Evolutionary conservation across 208 protist genomes (phyloP).

Genomic region (Leishmania aethiopica): DNA sequence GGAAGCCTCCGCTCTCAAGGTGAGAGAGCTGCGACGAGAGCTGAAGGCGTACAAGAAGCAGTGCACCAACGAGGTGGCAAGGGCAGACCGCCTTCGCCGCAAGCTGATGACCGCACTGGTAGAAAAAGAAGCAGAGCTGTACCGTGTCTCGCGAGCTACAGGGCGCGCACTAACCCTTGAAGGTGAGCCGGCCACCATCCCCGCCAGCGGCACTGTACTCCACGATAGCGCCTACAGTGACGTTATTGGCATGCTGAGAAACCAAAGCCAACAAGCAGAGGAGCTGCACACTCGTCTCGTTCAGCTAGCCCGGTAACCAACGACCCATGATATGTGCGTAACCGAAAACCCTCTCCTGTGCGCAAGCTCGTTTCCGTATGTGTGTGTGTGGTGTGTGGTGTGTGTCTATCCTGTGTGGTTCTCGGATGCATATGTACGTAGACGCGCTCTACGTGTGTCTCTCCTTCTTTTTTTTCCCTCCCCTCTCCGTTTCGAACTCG

Average conservation of each 20-base stretch:
- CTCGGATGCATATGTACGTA: neutral
- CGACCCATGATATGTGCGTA: neutral
- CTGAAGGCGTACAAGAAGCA: constrained; percentile 55
- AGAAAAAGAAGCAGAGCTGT: constrained; percentile 46
- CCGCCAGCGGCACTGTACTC: neutral
- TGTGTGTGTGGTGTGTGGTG: neutral
- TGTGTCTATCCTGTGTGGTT: neutral
- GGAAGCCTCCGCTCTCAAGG: constrained; percentile 49
- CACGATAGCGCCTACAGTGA: constrained; percentile 23
- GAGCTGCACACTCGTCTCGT: constrained; percentile 62
- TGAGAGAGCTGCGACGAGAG: constrained; percentile 49
- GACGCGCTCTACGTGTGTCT: neutral
- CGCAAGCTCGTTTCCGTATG: neutral
- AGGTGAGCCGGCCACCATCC: constrained; percentile 5
- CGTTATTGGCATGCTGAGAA: constrained; percentile 60
- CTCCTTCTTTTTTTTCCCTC: constrained; percentile 20
- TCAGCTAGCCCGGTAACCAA: constrained; percentile 42
- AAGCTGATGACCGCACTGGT: constrained; percentile 62
- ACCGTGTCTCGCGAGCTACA: constrained; percentile 1
- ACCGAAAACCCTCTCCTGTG: neutral
- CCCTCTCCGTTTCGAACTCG: neutral
- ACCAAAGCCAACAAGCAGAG: constrained; percentile 70
- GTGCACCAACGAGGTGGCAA: constrained; percentile 42
- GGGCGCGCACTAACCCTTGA: neutral
- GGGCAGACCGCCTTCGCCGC: constrained; percentile 54